Conservation (phyloP, 768 basidiomycete species). For the Panellus pusillus region DNA sequence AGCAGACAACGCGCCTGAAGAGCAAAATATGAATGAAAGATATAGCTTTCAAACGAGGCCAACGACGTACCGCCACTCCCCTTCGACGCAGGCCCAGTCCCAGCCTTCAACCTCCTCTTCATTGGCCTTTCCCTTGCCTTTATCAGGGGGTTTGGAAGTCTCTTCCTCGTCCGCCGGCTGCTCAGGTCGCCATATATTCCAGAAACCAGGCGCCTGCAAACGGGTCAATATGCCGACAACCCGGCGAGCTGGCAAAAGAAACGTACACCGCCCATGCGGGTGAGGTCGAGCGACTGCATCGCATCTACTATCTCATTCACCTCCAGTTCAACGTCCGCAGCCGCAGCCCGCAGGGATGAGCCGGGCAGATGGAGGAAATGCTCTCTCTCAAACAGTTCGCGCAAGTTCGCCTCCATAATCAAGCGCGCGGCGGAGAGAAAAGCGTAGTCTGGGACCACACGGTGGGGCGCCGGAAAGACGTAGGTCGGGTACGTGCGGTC, state of each 20-base stretch:
- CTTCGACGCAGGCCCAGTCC: constrained; percentile 61
- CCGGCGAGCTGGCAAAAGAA: too few species aligned
- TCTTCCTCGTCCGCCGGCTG: constrained; percentile 9
- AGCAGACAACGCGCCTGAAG: constrained; percentile 53
- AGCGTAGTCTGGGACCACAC: constrained; percentile 46
- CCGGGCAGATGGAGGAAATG: neutral
- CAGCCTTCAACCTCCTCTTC: constrained; percentile 37
- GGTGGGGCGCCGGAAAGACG: constrained; percentile 24
- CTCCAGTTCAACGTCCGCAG: constrained; percentile 11
- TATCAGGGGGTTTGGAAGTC: constrained; percentile 6
- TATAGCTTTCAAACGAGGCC: neutral
- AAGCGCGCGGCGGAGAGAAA: constrained; percentile 52
- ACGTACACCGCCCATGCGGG: constrained; percentile 37
- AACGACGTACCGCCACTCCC: constrained; percentile 49
- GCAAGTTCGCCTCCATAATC: constrained; percentile 52
- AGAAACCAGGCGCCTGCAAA: constrained; percentile 34
- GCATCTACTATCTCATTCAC: constrained; percentile 24
- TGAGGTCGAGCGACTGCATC: constrained; percentile 35
- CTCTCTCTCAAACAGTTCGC: constrained; percentile 32
- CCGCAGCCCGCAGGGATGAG: constrained; percentile 6
- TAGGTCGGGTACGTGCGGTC: constrained; percentile 21
- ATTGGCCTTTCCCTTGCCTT: constrained; percentile 25
- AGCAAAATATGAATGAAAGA: neutral
- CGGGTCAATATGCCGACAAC: too few species aligned
- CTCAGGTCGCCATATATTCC: constrained; percentile 29